Evolutionary conservation across 148 eudicot genomes (phyloP).

Genomic region (Beta vulgaris): DNA sequence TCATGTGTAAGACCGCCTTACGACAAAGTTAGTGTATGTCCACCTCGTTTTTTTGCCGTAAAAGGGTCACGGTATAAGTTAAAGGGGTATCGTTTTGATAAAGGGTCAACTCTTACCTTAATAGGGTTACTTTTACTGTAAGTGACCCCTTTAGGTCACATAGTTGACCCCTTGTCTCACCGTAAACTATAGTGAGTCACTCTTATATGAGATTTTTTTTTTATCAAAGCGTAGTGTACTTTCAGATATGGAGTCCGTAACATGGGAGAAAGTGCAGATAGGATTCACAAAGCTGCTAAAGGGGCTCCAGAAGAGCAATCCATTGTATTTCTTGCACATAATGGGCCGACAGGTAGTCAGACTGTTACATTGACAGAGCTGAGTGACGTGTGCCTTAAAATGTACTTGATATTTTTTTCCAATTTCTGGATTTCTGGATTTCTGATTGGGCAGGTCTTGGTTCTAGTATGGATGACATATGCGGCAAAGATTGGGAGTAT

Average conservation of each 20-base stretch:
- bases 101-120: no score
- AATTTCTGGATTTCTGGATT: neutral
- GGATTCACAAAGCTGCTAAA: slow-evolving; percentile 57
- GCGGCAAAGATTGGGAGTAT: slow-evolving; percentile 80
- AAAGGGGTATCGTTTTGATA: no score
- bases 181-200: no score
- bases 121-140: no score
- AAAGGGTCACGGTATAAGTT: no score
- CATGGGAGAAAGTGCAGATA: slow-evolving; percentile 76
- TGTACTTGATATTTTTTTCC: neutral
- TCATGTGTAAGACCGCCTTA: no score
- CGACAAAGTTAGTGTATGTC: no score
- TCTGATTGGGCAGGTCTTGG: slow-evolving; percentile 62
- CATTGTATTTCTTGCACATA: slow-evolving; percentile 70
- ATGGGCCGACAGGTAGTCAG: slow-evolving; percentile 81
- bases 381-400: neutral
- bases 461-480: slow-evolving; percentile 69
- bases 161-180: no score
- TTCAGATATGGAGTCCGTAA: slow-evolving; percentile 62
- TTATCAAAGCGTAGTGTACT: no score
- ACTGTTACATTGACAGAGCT: neutral
- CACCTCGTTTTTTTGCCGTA: no score
- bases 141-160: no score
- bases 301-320: slow-evolving; percentile 63
- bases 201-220: no score